phyloP scores from a whole-genome alignment of 139 green algal genomes.

The Trebouxia sp. region DNA sequence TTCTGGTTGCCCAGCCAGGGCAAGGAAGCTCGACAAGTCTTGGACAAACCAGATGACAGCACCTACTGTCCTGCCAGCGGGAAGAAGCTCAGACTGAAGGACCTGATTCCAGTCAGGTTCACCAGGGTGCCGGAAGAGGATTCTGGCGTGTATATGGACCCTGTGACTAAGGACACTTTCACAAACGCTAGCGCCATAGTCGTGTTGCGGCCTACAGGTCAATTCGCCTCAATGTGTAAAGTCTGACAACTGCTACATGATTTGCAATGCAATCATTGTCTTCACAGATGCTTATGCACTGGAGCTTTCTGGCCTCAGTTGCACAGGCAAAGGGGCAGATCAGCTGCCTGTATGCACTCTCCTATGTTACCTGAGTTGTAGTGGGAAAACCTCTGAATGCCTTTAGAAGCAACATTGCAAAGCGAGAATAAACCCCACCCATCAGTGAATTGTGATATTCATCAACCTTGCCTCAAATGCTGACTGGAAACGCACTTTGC shows the following conservation, averaged over 20 bases:
- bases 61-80: slow-evolving; percentile 81
- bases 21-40: slow-evolving; percentile 44
- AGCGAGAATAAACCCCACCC: too few species aligned
- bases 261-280: too few species aligned
- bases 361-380: too few species aligned
- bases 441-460: too few species aligned
- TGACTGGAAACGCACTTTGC: not conserved
- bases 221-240: not conserved
- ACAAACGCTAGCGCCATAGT: slow-evolving; percentile 82
- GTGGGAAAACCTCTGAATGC: too few species aligned
- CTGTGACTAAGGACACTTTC: slow-evolving; percentile 84
- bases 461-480: too few species aligned
- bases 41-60: slow-evolving; percentile 72
- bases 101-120: slow-evolving; percentile 68
- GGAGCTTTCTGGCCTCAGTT: too few species aligned
- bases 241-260: not conserved
- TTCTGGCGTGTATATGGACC: slow-evolving; percentile 78
- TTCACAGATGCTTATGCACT: too few species aligned
- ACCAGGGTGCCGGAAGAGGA: slow-evolving; percentile 59
- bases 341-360: too few species aligned
- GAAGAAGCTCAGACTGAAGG: slow-evolving; percentile 85
- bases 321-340: too few species aligned
- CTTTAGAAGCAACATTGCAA: too few species aligned
- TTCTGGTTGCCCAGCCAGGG: slow-evolving; percentile 82
- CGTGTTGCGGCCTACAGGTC: slow-evolving; percentile 76